Evolutionary conservation across 257 asterid species (phyloP).

Genomic region (Cordia subcordata): DNA sequence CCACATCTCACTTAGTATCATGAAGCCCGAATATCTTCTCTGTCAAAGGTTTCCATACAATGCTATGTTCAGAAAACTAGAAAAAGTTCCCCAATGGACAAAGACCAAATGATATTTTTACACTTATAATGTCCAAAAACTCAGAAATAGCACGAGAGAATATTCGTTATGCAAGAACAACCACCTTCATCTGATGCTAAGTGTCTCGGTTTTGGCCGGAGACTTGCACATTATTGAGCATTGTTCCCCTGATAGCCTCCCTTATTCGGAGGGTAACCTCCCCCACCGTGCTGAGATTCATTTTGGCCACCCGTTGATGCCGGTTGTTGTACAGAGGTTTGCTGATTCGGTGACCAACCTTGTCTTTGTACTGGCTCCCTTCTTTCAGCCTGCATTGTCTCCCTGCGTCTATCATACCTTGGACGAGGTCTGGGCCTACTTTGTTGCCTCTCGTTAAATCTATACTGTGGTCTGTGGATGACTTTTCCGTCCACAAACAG

Average conservation of each 20-base stretch:
- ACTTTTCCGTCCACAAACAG: conserved; percentile 75
- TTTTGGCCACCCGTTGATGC: conserved; percentile 14
- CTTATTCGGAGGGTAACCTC: conserved; percentile 8
- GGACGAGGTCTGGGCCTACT: conserved; percentile 65
- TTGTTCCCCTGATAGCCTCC: conserved; percentile 25
- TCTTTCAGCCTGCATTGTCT: conserved; percentile 68
- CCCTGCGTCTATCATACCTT: conserved; percentile 71
- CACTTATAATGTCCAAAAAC: no score
- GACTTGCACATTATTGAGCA: conserved; percentile 1
- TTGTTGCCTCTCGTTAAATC: conserved; percentile 49
- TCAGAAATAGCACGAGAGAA: background rate
- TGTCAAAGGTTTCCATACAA: no score
- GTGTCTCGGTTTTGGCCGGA: no score
- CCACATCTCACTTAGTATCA: no score
- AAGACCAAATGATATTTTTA: no score
- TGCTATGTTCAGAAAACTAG: no score
- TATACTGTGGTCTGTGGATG: conserved; percentile 69
- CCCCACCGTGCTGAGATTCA: conserved; percentile 12
- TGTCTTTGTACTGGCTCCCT: conserved; percentile 32
- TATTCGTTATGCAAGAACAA: background rate
- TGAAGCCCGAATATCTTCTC: no score
- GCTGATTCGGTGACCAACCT: conserved; percentile 22
- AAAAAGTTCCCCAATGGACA: no score
- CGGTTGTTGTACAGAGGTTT: conserved; percentile 21
- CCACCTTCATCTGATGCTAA: background rate